Conservation (phyloP, 2,329 filamentous ascomycete species). For the Verruconis gallopava region DNA sequence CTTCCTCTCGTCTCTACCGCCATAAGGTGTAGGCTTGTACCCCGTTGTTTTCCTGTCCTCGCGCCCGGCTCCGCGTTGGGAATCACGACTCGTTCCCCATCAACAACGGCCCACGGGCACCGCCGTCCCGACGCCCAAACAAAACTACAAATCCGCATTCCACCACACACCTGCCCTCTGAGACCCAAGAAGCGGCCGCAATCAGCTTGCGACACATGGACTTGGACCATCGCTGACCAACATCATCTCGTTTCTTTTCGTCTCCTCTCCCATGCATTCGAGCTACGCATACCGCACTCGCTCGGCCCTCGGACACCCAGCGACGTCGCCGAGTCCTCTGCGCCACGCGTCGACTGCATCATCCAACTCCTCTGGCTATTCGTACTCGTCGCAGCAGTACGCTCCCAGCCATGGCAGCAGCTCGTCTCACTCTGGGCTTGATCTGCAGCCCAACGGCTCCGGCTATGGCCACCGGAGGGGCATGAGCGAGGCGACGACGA, state of each 20-base stretch:
- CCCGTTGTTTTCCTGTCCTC: too few relatives aligned
- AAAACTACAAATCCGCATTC: too few relatives aligned
- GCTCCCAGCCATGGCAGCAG: constrained; percentile 54
- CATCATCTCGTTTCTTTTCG: background rate
- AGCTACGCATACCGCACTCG: constrained; percentile 21
- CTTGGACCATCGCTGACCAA: constrained; percentile 3
- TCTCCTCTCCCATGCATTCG: constrained; percentile 4
- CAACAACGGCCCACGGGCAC: too few relatives aligned
- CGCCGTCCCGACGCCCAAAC: too few relatives aligned
- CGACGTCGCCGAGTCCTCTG: constrained; percentile 30
- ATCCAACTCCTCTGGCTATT: constrained; percentile 57
- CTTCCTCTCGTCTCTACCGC: too few relatives aligned
- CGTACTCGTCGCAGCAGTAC: constrained; percentile 54
- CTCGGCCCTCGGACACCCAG: constrained; percentile 26
- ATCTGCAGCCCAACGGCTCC: constrained; percentile 32
- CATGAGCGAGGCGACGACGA: constrained; percentile 55
- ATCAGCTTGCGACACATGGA: background rate
- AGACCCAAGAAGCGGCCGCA: too few relatives aligned
- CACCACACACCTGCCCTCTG: too few relatives aligned
- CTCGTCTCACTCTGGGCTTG: constrained; percentile 59
- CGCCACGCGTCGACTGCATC: constrained; percentile 60
- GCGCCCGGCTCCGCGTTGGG: too few relatives aligned
- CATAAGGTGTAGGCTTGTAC: too few relatives aligned
- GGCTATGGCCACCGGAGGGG: constrained; percentile 54
- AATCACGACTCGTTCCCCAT: too few relatives aligned